Percentiles rank a stretch among this genome's conserved stretches.
These are phyloP conservation scores for Aphanomyces euteiches DNA, from an alignment of 352 stramenopile genomes.

Conservation along the genomic window DNA sequence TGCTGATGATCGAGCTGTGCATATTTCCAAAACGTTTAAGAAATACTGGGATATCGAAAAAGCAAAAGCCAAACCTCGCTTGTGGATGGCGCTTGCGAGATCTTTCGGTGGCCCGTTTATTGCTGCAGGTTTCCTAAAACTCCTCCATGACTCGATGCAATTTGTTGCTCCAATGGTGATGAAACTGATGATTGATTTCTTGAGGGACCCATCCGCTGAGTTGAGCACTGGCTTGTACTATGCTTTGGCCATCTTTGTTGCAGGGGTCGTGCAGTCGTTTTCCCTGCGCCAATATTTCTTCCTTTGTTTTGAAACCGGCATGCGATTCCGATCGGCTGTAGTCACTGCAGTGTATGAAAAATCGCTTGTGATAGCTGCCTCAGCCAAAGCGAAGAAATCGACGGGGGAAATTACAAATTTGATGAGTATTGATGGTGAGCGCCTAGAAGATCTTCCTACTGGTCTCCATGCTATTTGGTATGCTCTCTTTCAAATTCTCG, in stretches of 20 bases:
- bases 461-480: slow-evolving; percentile 79
- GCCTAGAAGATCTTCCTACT: slow-evolving; percentile 90
- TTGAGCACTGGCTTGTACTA: slow-evolving; percentile 59
- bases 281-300: slow-evolving; percentile 74
- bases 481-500: slow-evolving; percentile 72
- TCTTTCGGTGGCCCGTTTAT: slow-evolving; percentile 55
- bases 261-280: slow-evolving; percentile 74
- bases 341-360: slow-evolving; percentile 64
- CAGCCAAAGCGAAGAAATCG: slow-evolving; percentile 63
- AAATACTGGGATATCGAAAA: slow-evolving; percentile 40
- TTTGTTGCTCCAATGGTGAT: slow-evolving; percentile 81
- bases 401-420: slow-evolving; percentile 97
- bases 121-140: slow-evolving; percentile 60
- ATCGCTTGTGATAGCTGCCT: slow-evolving; percentile 77
- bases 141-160: slow-evolving; percentile 78
- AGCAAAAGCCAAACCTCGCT: background rate
- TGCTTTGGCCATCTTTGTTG: slow-evolving; percentile 58
- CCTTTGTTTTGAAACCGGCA: slow-evolving; percentile 74
- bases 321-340: slow-evolving; percentile 71
- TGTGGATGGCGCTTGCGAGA: slow-evolving; percentile 38
- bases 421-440: slow-evolving; percentile 95
- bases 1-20: slow-evolving; percentile 54
- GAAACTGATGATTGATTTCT: slow-evolving; percentile 80
- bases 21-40: slow-evolving; percentile 57
- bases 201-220: slow-evolving; percentile 64